phyloP scores from a whole-genome alignment of 2,329 filamentous ascomycete species.

The Meredithiella fracta region DNA sequence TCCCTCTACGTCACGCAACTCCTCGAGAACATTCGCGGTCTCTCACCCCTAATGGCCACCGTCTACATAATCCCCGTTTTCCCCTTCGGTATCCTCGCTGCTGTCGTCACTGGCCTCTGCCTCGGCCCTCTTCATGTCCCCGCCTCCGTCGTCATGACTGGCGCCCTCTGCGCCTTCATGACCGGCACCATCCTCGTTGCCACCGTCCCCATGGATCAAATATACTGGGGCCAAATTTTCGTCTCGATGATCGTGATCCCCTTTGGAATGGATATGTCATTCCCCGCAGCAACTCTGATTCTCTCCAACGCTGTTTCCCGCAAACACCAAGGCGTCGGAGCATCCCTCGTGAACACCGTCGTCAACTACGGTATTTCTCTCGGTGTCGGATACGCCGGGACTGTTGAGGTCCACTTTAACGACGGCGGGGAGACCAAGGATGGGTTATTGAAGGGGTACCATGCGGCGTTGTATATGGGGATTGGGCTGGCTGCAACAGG shows the following conservation, averaged over 20 bases:
- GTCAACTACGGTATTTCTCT: slow-evolving; percentile 55
- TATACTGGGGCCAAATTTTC: slow-evolving; percentile 50
- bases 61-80: slow-evolving; percentile 31
- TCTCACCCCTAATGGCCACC: slow-evolving; percentile 27
- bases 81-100: slow-evolving; percentile 28
- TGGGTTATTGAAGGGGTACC: slow-evolving; percentile 21
- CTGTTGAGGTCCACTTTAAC: slow-evolving; percentile 32
- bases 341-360: slow-evolving; percentile 43
- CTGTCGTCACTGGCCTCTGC: slow-evolving; percentile 28
- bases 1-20: slow-evolving; percentile 36
- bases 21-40: slow-evolving; percentile 27
- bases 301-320: slow-evolving; percentile 35
- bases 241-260: slow-evolving; percentile 40
- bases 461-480: slow-evolving; percentile 27
- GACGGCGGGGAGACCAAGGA: slow-evolving; percentile 19
- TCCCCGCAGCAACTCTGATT: slow-evolving; percentile 44
- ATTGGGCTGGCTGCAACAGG: slow-evolving; percentile 25
- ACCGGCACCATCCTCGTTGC: slow-evolving; percentile 28
- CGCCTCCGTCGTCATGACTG: slow-evolving; percentile 27
- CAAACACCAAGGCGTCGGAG: slow-evolving; percentile 31
- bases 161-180: slow-evolving; percentile 29
- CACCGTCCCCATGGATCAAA: slow-evolving; percentile 35
- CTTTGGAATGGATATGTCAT: slow-evolving; percentile 51
- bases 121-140: slow-evolving; percentile 23
- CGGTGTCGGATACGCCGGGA: slow-evolving; percentile 49